phyloP scores from a whole-genome alignment of 78 protist genomes.

The Guillardia theta region DNA sequence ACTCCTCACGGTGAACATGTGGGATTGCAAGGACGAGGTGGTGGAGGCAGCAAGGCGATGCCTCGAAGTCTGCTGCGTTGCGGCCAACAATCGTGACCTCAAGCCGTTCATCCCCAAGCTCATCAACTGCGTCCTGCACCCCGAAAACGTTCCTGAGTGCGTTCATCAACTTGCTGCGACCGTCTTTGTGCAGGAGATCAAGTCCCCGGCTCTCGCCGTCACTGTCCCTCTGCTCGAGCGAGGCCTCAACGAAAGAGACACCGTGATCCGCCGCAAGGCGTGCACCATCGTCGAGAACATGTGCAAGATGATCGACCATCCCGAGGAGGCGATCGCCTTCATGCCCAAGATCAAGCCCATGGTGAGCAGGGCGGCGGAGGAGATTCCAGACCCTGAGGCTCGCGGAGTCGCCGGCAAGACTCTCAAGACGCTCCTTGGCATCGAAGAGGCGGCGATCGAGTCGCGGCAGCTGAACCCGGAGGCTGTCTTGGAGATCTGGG shows the following conservation, averaged over 20 bases:
- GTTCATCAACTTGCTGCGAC: slow-evolving; percentile 61
- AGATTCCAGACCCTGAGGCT: slow-evolving; percentile 72
- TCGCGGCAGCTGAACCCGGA: not conserved
- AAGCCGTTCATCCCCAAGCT: not conserved
- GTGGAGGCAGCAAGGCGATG: not conserved
- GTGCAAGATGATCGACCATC: slow-evolving; percentile 66
- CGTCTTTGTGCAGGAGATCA: slow-evolving; percentile 60
- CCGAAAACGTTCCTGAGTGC: slow-evolving; percentile 51
- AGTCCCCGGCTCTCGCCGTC: slow-evolving; percentile 52
- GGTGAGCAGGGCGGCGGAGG: slow-evolving; percentile 42
- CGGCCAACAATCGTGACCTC: not conserved
- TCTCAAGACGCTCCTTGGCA: not conserved
- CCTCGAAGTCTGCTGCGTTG: not conserved
- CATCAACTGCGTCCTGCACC: slow-evolving; percentile 42
- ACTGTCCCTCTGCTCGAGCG: slow-evolving; percentile 61
- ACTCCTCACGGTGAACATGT: not conserved
- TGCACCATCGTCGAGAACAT: slow-evolving; percentile 65
- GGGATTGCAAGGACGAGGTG: not conserved
- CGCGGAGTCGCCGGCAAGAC: slow-evolving; percentile 59
- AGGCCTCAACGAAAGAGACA: slow-evolving; percentile 49
- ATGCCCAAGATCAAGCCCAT: slow-evolving; percentile 66
- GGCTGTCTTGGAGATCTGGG: not conserved
- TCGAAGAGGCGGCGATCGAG: not conserved
- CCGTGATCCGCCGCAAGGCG: slow-evolving; percentile 55
- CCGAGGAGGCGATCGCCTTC: slow-evolving; percentile 63